Base-by-base conservation (phyloP, 2,329 filamentous ascomycete species). In the Fusarium nurragi region DNA sequence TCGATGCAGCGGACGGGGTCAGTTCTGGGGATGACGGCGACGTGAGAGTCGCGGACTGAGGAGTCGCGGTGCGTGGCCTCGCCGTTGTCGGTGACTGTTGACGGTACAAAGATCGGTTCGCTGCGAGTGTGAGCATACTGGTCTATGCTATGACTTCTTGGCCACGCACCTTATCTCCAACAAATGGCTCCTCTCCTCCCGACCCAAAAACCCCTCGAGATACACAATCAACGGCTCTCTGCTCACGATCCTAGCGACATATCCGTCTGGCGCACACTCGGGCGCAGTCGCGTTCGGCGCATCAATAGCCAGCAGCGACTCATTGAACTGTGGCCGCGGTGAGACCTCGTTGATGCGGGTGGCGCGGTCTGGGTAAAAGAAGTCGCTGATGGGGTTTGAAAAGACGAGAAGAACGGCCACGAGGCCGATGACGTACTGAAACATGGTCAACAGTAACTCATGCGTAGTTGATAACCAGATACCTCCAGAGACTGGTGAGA, bases 211-310 rank as follows among this genome's bases (percentile, higher is more conserved):
- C 18, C 79, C 76, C 73, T 85, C 82, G 13, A 86, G 74, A 60
- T 86, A 86, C 5, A 86, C 68, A 4, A 86, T 81, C 34, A 86
- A 70, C 19, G 84, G 84, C 53, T 80, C 80, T 51, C 80, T 78
- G 40, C 78, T 83, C 54, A 82, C 71, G 22, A 86, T 76, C 53
- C 83, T 81, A 38, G 83, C 78, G 2, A 76, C 74, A 69, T 85
- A 84, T 3, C 75, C 64, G 56, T 84, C 78, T 2, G 74, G 68
- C 0, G 72, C 69, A 51, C 82, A 85, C 10, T 67, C 71, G 48
- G 71, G 68, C 23, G 65, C 66, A 19, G 77, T 77, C 46, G 75
- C 75, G 64, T 79, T 77, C 37, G 71, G 64, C 8, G 54, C 55
- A 47, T 85, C 82, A 41, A 85, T 73, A 19, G 84, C 84, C 48